phyloP scores from a whole-genome alignment of 805 yeast species.

The Metschnikowia dekortorum region DNA sequence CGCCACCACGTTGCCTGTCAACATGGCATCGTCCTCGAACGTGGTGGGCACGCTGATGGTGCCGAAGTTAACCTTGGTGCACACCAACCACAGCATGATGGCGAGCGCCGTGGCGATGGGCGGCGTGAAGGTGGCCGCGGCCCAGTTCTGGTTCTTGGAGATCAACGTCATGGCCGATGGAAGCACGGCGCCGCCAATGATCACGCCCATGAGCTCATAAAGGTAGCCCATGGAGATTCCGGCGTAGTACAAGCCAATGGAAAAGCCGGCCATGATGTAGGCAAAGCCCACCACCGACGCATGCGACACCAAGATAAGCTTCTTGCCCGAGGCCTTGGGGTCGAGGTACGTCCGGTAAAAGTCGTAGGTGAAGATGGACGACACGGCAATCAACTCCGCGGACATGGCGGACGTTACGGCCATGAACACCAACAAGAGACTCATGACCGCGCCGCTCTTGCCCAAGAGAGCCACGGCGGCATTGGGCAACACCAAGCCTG shows the following conservation, averaged over 20 bases:
- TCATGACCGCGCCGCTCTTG: conserved; percentile 82
- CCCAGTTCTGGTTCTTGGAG: conserved; percentile 58
- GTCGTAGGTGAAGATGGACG: conserved; percentile 82
- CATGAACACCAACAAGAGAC: conserved; percentile 77
- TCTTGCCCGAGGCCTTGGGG: conserved; percentile 73
- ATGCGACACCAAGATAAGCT: conserved; percentile 67
- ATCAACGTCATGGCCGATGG: conserved; percentile 66
- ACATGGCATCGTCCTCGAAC: conserved; percentile 86
- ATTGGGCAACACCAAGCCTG: conserved; percentile 76
- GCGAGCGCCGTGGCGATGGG: conserved; percentile 72
- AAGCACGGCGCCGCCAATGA: conserved; percentile 80
- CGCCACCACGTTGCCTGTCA: conserved; percentile 84
- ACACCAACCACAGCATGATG: conserved; percentile 52
- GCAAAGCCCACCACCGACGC: conserved; percentile 54
- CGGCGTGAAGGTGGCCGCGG: conserved; percentile 75
- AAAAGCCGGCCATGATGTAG: conserved; percentile 71
- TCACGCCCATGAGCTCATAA: conserved; percentile 84
- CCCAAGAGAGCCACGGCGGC: conserved; percentile 85
- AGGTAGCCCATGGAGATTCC: conserved; percentile 83
- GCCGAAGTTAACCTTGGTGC: conserved; percentile 33
- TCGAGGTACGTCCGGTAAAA: conserved; percentile 76
- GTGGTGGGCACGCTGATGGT: conserved; percentile 41
- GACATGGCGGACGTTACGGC: conserved; percentile 92
- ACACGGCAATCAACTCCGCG: conserved; percentile 84
- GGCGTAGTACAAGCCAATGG: conserved; percentile 78